phyloP scores from a whole-genome alignment of 768 basidiomycete species.

The Tylopilus balloui region DNA sequence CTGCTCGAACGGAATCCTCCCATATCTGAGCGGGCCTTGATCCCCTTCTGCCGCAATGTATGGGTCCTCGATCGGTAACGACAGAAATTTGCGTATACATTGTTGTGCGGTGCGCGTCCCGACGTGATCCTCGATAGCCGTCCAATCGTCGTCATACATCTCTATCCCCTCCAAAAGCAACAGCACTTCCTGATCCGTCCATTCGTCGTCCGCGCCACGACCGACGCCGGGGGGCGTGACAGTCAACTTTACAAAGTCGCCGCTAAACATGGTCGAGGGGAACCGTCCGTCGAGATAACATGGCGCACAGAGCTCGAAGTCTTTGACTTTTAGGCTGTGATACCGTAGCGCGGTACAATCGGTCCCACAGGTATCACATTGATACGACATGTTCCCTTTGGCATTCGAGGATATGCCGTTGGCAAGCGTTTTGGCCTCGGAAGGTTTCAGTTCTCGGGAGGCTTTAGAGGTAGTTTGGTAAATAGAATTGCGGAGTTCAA shows the following conservation, averaged over 20 bases:
- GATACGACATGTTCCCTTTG: conserved; percentile 52
- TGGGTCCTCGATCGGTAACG: conserved; percentile 93
- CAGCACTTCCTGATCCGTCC: conserved; percentile 89
- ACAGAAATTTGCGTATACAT: conserved; percentile 93
- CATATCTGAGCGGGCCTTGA: conserved; percentile 70
- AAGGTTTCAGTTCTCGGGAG: conserved; percentile 60
- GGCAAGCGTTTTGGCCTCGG: conserved; percentile 66
- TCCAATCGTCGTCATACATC: conserved; percentile 99
- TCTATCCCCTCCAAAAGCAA: conserved; percentile 93
- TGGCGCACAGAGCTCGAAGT: conserved; percentile 83
- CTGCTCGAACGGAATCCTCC: conserved; percentile 85
- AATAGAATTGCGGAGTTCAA: conserved; percentile 84
- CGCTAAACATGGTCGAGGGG: conserved; percentile 92
- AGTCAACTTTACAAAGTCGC: conserved; percentile 91
- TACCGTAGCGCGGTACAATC: conserved; percentile 89
- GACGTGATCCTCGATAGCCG: conserved; percentile 87
- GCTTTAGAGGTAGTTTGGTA: conserved; percentile 86
- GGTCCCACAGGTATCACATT: conserved; percentile 92
- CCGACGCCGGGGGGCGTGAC: conserved; percentile 30
- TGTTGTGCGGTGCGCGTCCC: conserved; percentile 88
- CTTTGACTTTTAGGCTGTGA: conserved; percentile 88
- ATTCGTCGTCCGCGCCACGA: conserved; percentile 54
- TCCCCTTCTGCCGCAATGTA: conserved; percentile 77
- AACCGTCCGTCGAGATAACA: conserved; percentile 98
- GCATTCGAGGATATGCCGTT: conserved; percentile 44